These are phyloP conservation scores for Pilatotrama ljubarskyi DNA, from an alignment of 768 basidiomycete genomes.

Conservation along the genomic window DNA sequence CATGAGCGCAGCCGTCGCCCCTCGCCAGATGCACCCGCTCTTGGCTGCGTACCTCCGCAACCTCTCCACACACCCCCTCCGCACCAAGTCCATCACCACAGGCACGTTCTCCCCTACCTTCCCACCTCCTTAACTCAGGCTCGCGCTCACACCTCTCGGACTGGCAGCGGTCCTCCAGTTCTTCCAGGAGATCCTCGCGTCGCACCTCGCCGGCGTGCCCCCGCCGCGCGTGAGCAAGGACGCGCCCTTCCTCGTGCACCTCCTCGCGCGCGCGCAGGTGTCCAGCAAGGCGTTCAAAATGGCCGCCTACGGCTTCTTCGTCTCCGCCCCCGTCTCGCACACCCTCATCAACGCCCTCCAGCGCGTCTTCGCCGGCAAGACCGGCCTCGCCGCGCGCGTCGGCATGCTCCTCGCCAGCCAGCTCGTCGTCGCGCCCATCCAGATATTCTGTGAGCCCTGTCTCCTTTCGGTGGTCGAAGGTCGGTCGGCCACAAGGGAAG, in stretches of 20 bases:
- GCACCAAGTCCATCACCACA: slow-evolving; percentile 80
- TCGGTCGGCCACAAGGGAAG: background rate
- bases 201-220: slow-evolving; percentile 65
- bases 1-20: slow-evolving; percentile 25
- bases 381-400: slow-evolving; percentile 60
- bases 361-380: slow-evolving; percentile 74
- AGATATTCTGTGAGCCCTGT: slow-evolving; percentile 56
- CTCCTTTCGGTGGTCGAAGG: background rate
- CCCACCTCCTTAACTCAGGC: background rate
- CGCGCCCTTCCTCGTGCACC: slow-evolving; percentile 52
- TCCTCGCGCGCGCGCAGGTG: slow-evolving; percentile 58
- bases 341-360: slow-evolving; percentile 71
- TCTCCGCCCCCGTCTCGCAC: slow-evolving; percentile 83
- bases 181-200: slow-evolving; percentile 81
- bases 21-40: slow-evolving; percentile 44
- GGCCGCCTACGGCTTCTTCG: slow-evolving; percentile 78
- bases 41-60: slow-evolving; percentile 71
- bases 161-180: slow-evolving; percentile 39
- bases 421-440: slow-evolving; percentile 74
- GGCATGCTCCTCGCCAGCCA: slow-evolving; percentile 77
- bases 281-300: slow-evolving; percentile 78
- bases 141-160: background rate
- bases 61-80: slow-evolving; percentile 66
- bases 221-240: slow-evolving; percentile 49
- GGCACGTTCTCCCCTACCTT: slow-evolving; percentile 39